A percentile compares a stretch with the other conserved stretches of the same genome.
phyloP scores from a whole-genome alignment of 2,329 filamentous ascomycete species.

The Cladosporium sp. region DNA sequence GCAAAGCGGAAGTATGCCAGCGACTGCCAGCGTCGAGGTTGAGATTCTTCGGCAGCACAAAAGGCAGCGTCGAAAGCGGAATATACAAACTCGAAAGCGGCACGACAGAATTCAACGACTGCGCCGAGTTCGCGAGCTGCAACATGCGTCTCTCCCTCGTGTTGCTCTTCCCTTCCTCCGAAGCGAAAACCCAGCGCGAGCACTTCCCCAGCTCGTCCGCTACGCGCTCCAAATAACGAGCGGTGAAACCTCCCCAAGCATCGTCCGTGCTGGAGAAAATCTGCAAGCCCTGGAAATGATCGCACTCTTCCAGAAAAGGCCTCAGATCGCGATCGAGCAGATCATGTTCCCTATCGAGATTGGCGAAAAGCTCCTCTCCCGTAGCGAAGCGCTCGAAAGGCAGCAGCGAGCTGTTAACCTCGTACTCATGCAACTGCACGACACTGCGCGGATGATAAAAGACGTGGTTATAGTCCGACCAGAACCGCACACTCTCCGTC shows the following conservation, averaged over 20 bases:
- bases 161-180: slow-evolving; percentile 55
- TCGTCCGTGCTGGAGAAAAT: slow-evolving; percentile 50
- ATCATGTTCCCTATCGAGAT: slow-evolving; percentile 64
- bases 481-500: slow-evolving; percentile 76
- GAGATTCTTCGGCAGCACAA: slow-evolving; percentile 54
- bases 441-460: slow-evolving; percentile 88
- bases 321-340: slow-evolving; percentile 86
- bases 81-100: slow-evolving; percentile 72
- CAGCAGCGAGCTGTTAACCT: slow-evolving; percentile 72
- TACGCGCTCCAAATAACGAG: slow-evolving; percentile 56
- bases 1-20: slow-evolving; percentile 78
- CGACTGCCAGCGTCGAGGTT: slow-evolving; percentile 58
- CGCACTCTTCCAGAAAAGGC: slow-evolving; percentile 87
- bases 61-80: slow-evolving; percentile 64
- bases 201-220: slow-evolving; percentile 89
- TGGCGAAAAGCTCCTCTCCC: slow-evolving; percentile 67
- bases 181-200: slow-evolving; percentile 80
- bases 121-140: slow-evolving; percentile 69
- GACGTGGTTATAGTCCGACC: slow-evolving; percentile 93
- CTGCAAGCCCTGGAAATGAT: slow-evolving; percentile 86
- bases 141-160: slow-evolving; percentile 58
- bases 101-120: slow-evolving; percentile 64
- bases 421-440: slow-evolving; percentile 81
- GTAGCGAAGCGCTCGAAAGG: slow-evolving; percentile 75
- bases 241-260: slow-evolving; percentile 47